Percentiles rank a stretch among this genome's conserved stretches.
Conservation (phyloP, 108 stramenopile species). For the Nitzschia sp. region DNA sequence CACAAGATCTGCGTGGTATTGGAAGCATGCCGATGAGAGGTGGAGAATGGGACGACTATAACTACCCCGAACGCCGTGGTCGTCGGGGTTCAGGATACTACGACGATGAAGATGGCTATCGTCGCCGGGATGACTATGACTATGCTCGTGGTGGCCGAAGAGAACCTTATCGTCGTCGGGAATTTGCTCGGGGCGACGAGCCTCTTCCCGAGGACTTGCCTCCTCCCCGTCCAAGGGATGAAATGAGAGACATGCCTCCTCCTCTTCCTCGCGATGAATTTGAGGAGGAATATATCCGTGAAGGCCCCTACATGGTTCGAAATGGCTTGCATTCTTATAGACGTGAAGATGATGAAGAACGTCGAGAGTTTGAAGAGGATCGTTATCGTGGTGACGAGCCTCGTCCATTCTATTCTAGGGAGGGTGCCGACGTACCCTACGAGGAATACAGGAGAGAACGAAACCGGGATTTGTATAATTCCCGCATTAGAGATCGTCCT, state of each 20-base stretch:
- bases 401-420: too few species aligned
- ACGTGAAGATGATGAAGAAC: background rate
- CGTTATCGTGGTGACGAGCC: too few species aligned
- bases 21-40: constrained; percentile 2
- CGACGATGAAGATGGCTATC: background rate
- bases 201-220: background rate
- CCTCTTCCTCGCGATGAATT: background rate
- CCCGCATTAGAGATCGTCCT: background rate
- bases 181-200: too few species aligned
- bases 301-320: background rate
- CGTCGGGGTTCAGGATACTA: background rate
- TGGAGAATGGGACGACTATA: background rate
- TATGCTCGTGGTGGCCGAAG: too few species aligned
- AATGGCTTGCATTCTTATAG: background rate
- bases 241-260: background rate
- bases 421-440: background rate
- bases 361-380: too few species aligned
- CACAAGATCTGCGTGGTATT: background rate
- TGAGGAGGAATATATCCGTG: background rate
- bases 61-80: background rate
- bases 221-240: too few species aligned
- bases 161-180: too few species aligned
- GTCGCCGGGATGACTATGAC: too few species aligned
- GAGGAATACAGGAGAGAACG: background rate
- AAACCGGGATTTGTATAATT: too few species aligned